Evolutionary conservation across 495 filamentous ascomycete species (phyloP).

Genomic region (Chaetomium fimeti): DNA sequence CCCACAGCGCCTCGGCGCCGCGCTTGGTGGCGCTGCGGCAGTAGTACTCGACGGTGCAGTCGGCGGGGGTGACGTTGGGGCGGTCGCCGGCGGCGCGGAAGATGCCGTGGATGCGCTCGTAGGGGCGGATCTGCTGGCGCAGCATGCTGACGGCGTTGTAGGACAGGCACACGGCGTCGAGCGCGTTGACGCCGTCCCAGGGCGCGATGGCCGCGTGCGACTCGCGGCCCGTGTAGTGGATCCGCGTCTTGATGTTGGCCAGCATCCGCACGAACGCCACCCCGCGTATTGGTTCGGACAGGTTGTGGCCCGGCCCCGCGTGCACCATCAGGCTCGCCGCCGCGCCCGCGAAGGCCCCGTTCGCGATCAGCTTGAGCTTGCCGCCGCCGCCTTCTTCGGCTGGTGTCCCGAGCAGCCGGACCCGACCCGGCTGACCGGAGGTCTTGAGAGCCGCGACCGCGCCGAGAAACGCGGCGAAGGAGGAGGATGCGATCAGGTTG

Average conservation of each 20-base stretch:
- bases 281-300: slow-evolving; percentile 26
- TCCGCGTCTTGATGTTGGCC: slow-evolving; percentile 53
- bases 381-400: slow-evolving; percentile 62
- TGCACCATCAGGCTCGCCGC: slow-evolving; percentile 57
- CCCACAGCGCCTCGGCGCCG: slow-evolving; percentile 47
- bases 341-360: slow-evolving; percentile 50
- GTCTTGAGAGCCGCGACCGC: slow-evolving; percentile 51
- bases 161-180: slow-evolving; percentile 59
- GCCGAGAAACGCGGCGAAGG: slow-evolving; percentile 58
- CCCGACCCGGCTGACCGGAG: slow-evolving; percentile 52
- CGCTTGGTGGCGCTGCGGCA: slow-evolving; percentile 49
- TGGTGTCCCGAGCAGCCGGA: slow-evolving; percentile 65
- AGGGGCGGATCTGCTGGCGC: slow-evolving; percentile 56
- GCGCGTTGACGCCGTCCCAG: slow-evolving; percentile 64
- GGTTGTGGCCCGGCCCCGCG: slow-evolving; percentile 43
- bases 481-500: slow-evolving; percentile 65
- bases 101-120: slow-evolving; percentile 38
- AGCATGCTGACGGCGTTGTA: slow-evolving; percentile 63
- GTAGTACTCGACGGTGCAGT: slow-evolving; percentile 56
- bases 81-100: slow-evolving; percentile 32
- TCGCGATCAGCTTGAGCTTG: slow-evolving; percentile 51
- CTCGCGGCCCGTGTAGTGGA: slow-evolving; percentile 48
- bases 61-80: slow-evolving; percentile 54
- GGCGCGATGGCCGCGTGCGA: slow-evolving; percentile 61
- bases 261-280: slow-evolving; percentile 49